Evolutionary conservation across 176 grass and related monocot genomes (phyloP).

Genomic region (Aegilops bicornis): DNA sequence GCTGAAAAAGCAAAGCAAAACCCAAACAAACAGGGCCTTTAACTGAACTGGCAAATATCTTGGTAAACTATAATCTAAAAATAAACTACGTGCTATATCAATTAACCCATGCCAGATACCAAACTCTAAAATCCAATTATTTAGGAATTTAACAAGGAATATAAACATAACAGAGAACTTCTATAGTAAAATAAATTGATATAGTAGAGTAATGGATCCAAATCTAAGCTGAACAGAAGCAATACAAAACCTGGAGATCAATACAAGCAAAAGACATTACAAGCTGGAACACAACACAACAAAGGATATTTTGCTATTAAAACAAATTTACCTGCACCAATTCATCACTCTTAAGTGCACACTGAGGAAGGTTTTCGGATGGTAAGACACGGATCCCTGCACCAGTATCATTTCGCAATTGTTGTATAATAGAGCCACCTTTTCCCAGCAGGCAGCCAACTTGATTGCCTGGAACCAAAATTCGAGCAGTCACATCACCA

Average conservation of each 20-base stretch:
- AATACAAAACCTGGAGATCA: neutral
- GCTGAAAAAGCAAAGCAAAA: too few species aligned
- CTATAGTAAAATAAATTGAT: constrained; percentile 11
- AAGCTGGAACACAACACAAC: constrained; percentile 13
- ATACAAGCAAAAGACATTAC: constrained; percentile 23
- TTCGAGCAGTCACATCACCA: constrained; percentile 65
- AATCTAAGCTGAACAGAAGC: constrained; percentile 28
- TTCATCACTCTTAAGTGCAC: constrained; percentile 86
- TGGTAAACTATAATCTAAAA: constrained; percentile 3
- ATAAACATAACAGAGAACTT: constrained; percentile 23
- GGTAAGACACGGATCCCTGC: constrained; percentile 77
- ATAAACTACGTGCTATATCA: neutral
- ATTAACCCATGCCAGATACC: constrained; percentile 1
- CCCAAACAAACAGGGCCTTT: too few species aligned
- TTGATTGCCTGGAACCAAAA: constrained; percentile 90
- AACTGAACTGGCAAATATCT: neutral
- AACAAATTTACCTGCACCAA: constrained; percentile 78
- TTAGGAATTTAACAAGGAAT: neutral
- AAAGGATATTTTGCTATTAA: constrained; percentile 20
- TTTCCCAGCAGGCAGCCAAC: constrained; percentile 93
- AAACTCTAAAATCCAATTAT: constrained; percentile 16
- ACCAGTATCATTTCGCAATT: constrained; percentile 73
- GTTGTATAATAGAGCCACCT: constrained; percentile 95
- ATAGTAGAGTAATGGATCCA: constrained; percentile 13
- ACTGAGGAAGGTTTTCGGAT: constrained; percentile 71